Evolutionary conservation across 345 rosid genomes (phyloP).

Genomic region (Cardamine chenopodiifolia): DNA sequence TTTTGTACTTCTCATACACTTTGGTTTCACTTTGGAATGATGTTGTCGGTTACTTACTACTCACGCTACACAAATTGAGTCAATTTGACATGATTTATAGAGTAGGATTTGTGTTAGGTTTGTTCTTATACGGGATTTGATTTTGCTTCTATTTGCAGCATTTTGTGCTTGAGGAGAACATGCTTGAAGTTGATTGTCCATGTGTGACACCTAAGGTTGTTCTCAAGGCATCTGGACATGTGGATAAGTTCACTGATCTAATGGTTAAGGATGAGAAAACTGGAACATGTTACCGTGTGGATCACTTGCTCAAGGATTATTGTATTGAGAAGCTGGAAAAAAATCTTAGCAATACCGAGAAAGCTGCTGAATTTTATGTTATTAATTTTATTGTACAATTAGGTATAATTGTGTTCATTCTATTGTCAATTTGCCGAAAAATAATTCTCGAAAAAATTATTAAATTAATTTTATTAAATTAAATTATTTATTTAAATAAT

Average conservation of each 20-base stretch:
- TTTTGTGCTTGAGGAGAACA: slow-evolving; percentile 88
- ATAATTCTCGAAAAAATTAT: too few relatives aligned
- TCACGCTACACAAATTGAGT: too few relatives aligned
- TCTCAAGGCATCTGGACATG: slow-evolving; percentile 95
- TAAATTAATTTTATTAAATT: too few relatives aligned
- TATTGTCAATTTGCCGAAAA: too few relatives aligned
- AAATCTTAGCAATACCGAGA: slow-evolving; percentile 65
- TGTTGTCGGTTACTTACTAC: too few relatives aligned
- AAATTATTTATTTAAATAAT: too few relatives aligned
- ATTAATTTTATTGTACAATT: too few relatives aligned
- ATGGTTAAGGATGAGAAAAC: slow-evolving; percentile 95
- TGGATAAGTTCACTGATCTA: slow-evolving; percentile 97
- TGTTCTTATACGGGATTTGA: slow-evolving; percentile 3
- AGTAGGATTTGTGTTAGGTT: not conserved
- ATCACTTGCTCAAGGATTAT: slow-evolving; percentile 87
- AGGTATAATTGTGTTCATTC: too few relatives aligned
- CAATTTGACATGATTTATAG: not conserved
- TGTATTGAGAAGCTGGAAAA: slow-evolving; percentile 85
- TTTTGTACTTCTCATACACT: too few relatives aligned
- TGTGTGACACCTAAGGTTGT: slow-evolving; percentile 95
- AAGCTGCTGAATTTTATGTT: slow-evolving; percentile 88
- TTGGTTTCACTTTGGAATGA: too few relatives aligned
- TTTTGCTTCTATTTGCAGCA: slow-evolving; percentile 52
- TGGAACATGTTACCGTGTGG: slow-evolving; percentile 85
- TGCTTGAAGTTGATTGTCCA: slow-evolving; percentile 94